Conservation (phyloP, 1,139 yeast genomes). For the Hyphopichia burtonii region DNA sequence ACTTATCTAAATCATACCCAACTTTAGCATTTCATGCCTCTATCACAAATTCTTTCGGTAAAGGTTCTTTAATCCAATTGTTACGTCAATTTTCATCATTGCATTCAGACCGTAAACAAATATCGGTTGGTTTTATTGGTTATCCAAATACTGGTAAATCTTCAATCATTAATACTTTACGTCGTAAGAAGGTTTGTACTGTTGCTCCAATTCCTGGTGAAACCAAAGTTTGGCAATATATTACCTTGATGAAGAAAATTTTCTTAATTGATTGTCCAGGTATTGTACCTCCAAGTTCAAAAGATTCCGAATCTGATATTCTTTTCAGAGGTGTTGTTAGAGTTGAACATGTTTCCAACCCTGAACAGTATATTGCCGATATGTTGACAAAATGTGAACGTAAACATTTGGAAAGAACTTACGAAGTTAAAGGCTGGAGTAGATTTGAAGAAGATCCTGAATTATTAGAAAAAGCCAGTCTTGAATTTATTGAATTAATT, state of each 20-base stretch:
- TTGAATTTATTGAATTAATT: slow-evolving; percentile 82
- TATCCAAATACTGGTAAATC: slow-evolving; percentile 98
- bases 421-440: slow-evolving; percentile 91
- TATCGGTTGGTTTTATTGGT: slow-evolving; percentile 95
- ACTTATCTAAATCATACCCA: slow-evolving; percentile 86
- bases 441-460: slow-evolving; percentile 41
- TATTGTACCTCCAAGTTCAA: slow-evolving; percentile 92
- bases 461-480: slow-evolving; percentile 52
- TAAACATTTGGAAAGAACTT: slow-evolving; percentile 92
- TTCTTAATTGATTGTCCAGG: slow-evolving; percentile 98
- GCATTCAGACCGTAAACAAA: slow-evolving; percentile 92
- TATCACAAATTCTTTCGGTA: slow-evolving; percentile 95
- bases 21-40: slow-evolving; percentile 98
- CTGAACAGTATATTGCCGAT: slow-evolving; percentile 94
- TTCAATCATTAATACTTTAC: slow-evolving; percentile 87
- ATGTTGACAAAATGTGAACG: slow-evolving; percentile 81
- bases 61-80: slow-evolving; percentile 91
- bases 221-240: slow-evolving; percentile 98
- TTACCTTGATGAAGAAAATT: slow-evolving; percentile 92
- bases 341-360: slow-evolving; percentile 92
- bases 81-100: slow-evolving; percentile 88
- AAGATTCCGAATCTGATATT: slow-evolving; percentile 91
- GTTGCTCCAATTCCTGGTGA: slow-evolving; percentile 99
- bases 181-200: slow-evolving; percentile 92
- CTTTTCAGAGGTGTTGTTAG: slow-evolving; percentile 95